Evolutionary conservation across 2,329 filamentous ascomycete species (phyloP).

Genomic region (Spiromastix sp.): DNA sequence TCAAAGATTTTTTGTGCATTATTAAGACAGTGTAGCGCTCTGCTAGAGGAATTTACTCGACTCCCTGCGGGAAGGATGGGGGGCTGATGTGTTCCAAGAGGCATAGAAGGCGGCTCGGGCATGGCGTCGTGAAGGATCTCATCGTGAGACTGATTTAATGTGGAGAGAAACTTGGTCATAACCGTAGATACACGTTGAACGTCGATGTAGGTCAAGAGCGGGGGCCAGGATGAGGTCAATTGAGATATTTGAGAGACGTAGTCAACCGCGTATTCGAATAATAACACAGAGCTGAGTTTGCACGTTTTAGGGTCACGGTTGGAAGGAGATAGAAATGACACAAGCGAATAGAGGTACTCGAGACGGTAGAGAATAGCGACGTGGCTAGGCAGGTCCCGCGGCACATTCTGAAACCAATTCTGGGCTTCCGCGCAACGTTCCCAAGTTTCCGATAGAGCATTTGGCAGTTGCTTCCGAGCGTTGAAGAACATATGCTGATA

Average conservation of each 20-base stretch:
- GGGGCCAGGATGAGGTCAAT: slow-evolving; percentile 48
- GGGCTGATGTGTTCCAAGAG: slow-evolving; percentile 22
- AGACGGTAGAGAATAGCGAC: slow-evolving; percentile 73
- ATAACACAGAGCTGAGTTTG: slow-evolving; percentile 65
- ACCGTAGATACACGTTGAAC: slow-evolving; percentile 72
- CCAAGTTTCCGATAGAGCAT: slow-evolving; percentile 45
- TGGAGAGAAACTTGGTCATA: slow-evolving; percentile 46
- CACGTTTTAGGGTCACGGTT: slow-evolving; percentile 59
- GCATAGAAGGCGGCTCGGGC: slow-evolving; percentile 19
- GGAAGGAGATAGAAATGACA: slow-evolving; percentile 78
- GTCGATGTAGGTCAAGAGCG: slow-evolving; percentile 78
- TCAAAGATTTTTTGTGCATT: slow-evolving; percentile 24
- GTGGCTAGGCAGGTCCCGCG: slow-evolving; percentile 50
- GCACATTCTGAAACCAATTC: slow-evolving; percentile 70
- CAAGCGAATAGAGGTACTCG: slow-evolving; percentile 81
- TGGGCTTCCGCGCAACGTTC: slow-evolving; percentile 48
- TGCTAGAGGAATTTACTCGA: slow-evolving; percentile 23
- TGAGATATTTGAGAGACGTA: slow-evolving; percentile 67
- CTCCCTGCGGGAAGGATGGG: slow-evolving; percentile 21
- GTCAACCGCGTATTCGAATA: slow-evolving; percentile 78
- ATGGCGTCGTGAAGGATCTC: slow-evolving; percentile 24
- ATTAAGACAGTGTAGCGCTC: slow-evolving; percentile 23
- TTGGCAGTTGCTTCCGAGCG: slow-evolving; percentile 55
- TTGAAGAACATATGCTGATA: slow-evolving; percentile 83
- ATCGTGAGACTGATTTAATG: slow-evolving; percentile 45